These are phyloP conservation scores for Fraxinus americana DNA, from an alignment of 257 asterid genomes.

Conservation along the genomic window DNA sequence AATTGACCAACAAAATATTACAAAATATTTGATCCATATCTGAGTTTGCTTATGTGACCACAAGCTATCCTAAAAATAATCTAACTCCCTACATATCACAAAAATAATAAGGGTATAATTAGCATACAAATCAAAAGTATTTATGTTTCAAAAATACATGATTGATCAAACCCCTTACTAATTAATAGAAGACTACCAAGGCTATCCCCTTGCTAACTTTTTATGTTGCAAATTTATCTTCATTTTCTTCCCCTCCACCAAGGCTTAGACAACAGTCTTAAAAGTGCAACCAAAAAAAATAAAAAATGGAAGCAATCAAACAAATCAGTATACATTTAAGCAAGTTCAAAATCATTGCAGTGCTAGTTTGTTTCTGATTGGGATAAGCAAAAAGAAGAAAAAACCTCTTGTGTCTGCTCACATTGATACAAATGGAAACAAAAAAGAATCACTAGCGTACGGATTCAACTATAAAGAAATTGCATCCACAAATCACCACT, in stretches of 20 bases:
- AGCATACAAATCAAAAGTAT: too few relatives aligned
- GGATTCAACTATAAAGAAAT: conserved; percentile 8
- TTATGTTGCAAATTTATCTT: neutral
- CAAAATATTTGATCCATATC: too few relatives aligned
- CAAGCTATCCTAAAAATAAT: too few relatives aligned
- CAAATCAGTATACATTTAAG: conserved; percentile 34
- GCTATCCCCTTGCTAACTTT: too few relatives aligned
- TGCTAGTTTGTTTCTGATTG: neutral
- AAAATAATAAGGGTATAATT: too few relatives aligned
- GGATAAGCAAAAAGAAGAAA: too few relatives aligned
- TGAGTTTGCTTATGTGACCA: too few relatives aligned
- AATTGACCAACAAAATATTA: too few relatives aligned
- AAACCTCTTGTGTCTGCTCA: neutral
- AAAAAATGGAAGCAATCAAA: conserved; percentile 32
- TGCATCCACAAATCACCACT: conserved; percentile 6
- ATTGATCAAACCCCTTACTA: too few relatives aligned
- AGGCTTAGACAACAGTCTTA: neutral
- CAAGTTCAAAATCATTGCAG: conserved; percentile 38
- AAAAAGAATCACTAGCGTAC: neutral
- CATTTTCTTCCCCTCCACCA: neutral
- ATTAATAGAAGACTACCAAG: too few relatives aligned
- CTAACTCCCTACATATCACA: too few relatives aligned
- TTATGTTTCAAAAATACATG: too few relatives aligned
- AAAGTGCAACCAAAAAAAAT: neutral
- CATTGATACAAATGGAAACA: conserved; percentile 11